Evolutionary conservation across 1,284 basidiomycete genomes (phyloP).

Genomic region (Melanopsichium pennsylvanicum): DNA sequence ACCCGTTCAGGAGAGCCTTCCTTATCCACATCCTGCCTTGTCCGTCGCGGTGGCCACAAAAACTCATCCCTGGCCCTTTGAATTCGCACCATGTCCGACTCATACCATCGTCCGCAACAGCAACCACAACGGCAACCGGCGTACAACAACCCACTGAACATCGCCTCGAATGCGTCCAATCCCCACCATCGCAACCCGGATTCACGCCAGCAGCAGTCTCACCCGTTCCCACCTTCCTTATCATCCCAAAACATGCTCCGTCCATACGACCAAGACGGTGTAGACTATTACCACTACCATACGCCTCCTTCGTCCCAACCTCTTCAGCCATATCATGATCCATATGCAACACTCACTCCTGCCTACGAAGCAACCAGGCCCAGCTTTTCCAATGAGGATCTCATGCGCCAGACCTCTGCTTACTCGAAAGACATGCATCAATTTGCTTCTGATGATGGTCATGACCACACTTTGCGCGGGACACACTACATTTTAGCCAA

Average conservation of each 20-base stretch:
- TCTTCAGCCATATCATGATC: slow-evolving; percentile 28
- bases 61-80: too few species aligned
- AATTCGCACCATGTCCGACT: slow-evolving; percentile 38
- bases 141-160: slow-evolving; percentile 20
- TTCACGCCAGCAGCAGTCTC: too few species aligned
- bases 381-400: slow-evolving; percentile 9
- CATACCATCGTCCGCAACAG: slow-evolving; percentile 33
- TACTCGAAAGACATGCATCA: slow-evolving; percentile 9
- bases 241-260: slow-evolving; percentile 19
- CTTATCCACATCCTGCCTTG: too few species aligned
- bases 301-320: not conserved
- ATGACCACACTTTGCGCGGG: slow-evolving; percentile 8
- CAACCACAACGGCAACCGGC: slow-evolving; percentile 16
- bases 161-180: too few species aligned
- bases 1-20: too few species aligned
- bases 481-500: slow-evolving; percentile 18
- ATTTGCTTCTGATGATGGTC: slow-evolving; percentile 10
- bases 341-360: slow-evolving; percentile 13
- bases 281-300: slow-evolving; percentile 33
- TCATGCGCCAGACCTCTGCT: slow-evolving; percentile 1
- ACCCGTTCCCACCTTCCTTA: not conserved
- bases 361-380: slow-evolving; percentile 4
- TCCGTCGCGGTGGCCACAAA: too few species aligned
- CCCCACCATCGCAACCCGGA: too few species aligned
- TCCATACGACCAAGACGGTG: slow-evolving; percentile 5